Percentiles rank a stretch among this genome's conserved stretches.
These are phyloP conservation scores for Odonthalia washingtoniensis DNA, from an alignment of 31 red algal species.

Conservation along the genomic window DNA sequence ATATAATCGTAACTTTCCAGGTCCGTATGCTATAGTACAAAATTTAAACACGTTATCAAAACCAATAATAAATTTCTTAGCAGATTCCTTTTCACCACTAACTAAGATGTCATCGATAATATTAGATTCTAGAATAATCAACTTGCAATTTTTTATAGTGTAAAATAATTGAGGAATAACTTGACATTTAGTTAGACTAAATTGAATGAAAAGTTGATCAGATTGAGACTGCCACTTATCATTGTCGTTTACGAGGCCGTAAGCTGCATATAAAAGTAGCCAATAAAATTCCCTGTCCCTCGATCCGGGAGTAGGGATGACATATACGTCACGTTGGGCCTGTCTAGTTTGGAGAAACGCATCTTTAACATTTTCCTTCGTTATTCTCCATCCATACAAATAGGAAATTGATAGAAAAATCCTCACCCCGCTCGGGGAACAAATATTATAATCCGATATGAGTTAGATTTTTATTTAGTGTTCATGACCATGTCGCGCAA, in stretches of 20 bases:
- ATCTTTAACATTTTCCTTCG: constrained; percentile 8
- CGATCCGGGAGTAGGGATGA: neutral
- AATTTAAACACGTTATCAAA: neutral
- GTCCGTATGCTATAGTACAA: constrained; percentile 8
- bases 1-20: constrained; percentile 23
- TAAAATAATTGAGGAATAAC: constrained; percentile 17
- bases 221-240: neutral
- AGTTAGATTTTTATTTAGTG: neutral
- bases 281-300: neutral
- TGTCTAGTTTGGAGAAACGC: constrained; percentile 50
- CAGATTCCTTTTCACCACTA: neutral
- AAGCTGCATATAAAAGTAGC: constrained; percentile 12
- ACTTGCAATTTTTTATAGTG: neutral
- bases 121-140: neutral
- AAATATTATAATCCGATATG: constrained; percentile 21
- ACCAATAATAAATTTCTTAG: neutral
- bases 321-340: constrained; percentile 26
- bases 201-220: neutral
- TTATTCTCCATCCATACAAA: constrained; percentile 3
- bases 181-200: neutral
- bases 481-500: neutral
- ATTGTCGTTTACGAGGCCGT: neutral
- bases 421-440: neutral
- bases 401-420: constrained; percentile 33
- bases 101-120: constrained; percentile 1